Evolutionary conservation across 768 basidiomycete genomes (phyloP), one percentile per base, ranked within the genome.

Genomic region (Amanita rubescens): DNA sequence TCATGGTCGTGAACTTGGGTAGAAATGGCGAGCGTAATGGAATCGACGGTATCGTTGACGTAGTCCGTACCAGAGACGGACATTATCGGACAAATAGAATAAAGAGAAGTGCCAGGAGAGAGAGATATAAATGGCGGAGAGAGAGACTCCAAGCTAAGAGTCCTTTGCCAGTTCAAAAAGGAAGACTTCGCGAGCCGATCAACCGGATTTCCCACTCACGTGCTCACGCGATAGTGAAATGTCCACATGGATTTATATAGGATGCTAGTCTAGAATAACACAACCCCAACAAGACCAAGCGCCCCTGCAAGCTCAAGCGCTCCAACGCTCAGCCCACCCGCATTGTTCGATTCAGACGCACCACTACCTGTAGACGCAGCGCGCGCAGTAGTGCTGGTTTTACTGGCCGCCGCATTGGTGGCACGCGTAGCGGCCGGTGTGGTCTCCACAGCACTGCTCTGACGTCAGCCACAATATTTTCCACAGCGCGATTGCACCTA

Each of bases 281-380:
- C 70, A 49, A 75, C 71, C 38, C 80, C 80, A 51, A 79, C 63
- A 41, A 81, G 59, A 19, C 80, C 79, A 62, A 83, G 65, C 34
- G 80, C 30, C 35, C 73, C 74, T 44, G 76, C 78, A 22, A 81
- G 58, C 14, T 78, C 75, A 58, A 74, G 67, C 0, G 69, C 61
- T 9, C 71, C 64, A 48, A 67, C 58, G 37, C 35, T 24, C 53
- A 63, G 67, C 30, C 55, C 47, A 11, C 59, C 59, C 12, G 58
- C 60, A 48, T 61, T 63, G 47, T 37, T 53, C 17, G 33, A 17
- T 17, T 22, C n/a, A 8, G 51, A 33, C 3, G 59, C 65, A 14
- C 27, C 45, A 3, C 71, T 70, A 39, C 65, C 73, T 39, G 65
- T 69, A 49, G 56, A 55, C 22, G 53, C 58, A 38, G 57, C 20